Evolutionary conservation across 2,329 filamentous ascomycete genomes (phyloP).

Genomic region (Alternaria viburni): DNA sequence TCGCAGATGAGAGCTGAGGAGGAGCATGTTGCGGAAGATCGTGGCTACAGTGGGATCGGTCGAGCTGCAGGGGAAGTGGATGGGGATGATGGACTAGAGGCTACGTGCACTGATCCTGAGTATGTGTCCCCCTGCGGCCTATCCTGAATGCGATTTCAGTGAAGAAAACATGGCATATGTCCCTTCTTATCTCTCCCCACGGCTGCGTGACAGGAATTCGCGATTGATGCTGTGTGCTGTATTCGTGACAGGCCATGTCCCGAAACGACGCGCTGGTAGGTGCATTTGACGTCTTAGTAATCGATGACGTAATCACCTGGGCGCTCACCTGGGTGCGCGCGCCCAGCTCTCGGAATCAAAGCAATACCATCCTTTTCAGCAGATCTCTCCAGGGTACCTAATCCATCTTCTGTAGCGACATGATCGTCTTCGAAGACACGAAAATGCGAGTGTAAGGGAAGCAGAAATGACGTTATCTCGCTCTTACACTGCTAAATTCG

Average conservation of each 20-base stretch:
- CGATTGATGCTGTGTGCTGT: background rate
- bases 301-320: background rate
- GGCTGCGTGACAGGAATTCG: background rate
- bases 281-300: background rate
- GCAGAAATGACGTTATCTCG: background rate
- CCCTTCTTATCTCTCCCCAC: accelerated
- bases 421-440: accelerated
- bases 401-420: background rate
- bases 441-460: background rate
- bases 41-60: accelerated
- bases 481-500: background rate
- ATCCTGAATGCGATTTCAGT: accelerated
- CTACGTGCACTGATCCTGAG: background rate
- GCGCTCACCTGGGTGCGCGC: too few relatives aligned
- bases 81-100: background rate
- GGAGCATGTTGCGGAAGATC: background rate
- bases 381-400: accelerated
- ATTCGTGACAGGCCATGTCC: background rate
- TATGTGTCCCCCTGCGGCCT: background rate
- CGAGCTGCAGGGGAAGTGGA: background rate
- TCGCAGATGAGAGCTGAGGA: background rate
- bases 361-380: background rate
- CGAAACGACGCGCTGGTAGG: background rate
- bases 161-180: background rate
- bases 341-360: background rate